Evolutionary conservation across 441 rosid species (phyloP), one percentile per base, ranked within the genome.

Genomic region (Iberis amara): DNA sequence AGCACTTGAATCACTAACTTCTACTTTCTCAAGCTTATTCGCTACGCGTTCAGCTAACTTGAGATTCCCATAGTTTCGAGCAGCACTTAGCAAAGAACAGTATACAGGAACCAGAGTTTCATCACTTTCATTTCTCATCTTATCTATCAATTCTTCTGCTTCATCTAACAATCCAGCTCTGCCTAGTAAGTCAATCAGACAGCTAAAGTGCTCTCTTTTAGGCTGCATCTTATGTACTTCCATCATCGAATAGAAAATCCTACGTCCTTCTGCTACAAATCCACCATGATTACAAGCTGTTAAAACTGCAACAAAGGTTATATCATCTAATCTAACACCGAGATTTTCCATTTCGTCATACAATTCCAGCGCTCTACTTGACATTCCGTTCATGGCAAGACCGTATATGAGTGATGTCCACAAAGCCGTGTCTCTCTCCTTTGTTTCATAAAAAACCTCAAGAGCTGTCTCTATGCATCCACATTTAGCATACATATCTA

Each of bases 401-500:
- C 84, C 94, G 2, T 68, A 79, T 24, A 81, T 75, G 78, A 85
- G 73, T 3, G 73, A 86, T 52, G 79, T 79, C 86, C 85, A 78
- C 38, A 77, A 73, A n/a, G 79, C 65, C 5, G 68, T 57, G 27
- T 79, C 81, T 71, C 70, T 76, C 37, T 75, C 68, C 9, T 61
- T 69, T 49, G 77, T 62, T 50, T 54, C 73, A 21, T 79, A 66
- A 30, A 84, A 84, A 48, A 84, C 24, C 60, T 39, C 64, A 47
- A 66, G 62, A 24, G 84, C 94, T 27, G 78, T 62, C 38, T 66
- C 70, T 61, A 79, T 57, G 54, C 70, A 69, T 42, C 94, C 86
- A 52, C 94, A 79, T 69, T 79, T 85, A 0, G 79, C 78, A 52
- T 85, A 79, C 89, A 85, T 78, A 53, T 81, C 86, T 2, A 79